Conservation (phyloP, 2,329 filamentous ascomycete species). For the Arachnopeziza araneosa region DNA sequence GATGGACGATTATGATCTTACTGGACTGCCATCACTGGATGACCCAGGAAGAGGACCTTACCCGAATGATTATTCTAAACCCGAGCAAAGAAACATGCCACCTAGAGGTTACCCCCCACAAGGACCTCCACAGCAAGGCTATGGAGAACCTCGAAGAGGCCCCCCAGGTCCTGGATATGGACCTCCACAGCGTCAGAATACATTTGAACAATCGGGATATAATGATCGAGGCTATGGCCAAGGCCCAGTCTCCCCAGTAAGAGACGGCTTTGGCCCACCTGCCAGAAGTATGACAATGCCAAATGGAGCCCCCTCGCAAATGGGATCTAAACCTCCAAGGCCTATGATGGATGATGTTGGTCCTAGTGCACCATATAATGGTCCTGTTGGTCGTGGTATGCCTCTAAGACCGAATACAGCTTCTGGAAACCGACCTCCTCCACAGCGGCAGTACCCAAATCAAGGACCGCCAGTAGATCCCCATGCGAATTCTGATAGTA, state of each 20-base stretch:
- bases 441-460: constrained; percentile 46
- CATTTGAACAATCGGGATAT: constrained; percentile 24
- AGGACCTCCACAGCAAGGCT: constrained; percentile 17
- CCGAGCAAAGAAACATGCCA: constrained; percentile 18
- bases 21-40: constrained; percentile 21
- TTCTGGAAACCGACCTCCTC: constrained; percentile 45
- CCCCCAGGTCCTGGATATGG: constrained; percentile 18
- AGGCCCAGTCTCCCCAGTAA: constrained; percentile 21
- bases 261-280: constrained; percentile 45
- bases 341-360: constrained; percentile 22
- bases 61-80: constrained; percentile 20
- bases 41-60: constrained; percentile 12
- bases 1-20: constrained; percentile 10
- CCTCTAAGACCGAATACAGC: constrained; percentile 52
- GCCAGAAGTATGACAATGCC: constrained; percentile 60
- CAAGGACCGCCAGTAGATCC: constrained; percentile 28
- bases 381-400: constrained; percentile 39
- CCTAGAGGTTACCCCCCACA: constrained; percentile 20
- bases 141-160: constrained; percentile 22
- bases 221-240: constrained; percentile 22
- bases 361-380: constrained; percentile 41
- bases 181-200: constrained; percentile 20
- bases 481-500: constrained; percentile 4
- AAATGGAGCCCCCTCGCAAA: constrained; percentile 39
- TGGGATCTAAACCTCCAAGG: constrained; percentile 24